Base-by-base conservation (phyloP, 345 rosid genomes). In the Populus tremula region DNA sequence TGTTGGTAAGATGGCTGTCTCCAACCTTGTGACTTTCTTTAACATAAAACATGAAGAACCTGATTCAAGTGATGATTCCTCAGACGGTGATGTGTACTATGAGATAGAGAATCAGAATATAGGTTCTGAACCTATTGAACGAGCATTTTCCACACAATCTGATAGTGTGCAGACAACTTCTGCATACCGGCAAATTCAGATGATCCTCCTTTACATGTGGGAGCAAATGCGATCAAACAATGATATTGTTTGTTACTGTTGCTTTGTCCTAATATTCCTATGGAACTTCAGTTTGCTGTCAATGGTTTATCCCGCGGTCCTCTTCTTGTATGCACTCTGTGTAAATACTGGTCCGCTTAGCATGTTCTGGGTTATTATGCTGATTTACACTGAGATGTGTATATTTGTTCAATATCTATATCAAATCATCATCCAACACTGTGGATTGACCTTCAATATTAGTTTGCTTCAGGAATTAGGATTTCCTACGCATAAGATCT, bases 251-350 rank as follows among this genome's bases (percentile, higher is more conserved):
- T 86, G 89, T 47, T 86, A 86, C 76, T 84, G 84, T 50, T 86
- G 84, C 83, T 86, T 86, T 41, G 77, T 86, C 78, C 73, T 86
- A 38, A 76, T 82, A 11, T 86, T 84, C 72, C 66, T 86, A 17
- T 86, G 89, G 89, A 86, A 80, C 70, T 86, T 86, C 65, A 86
- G 89, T 61, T 41, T 86, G 77, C 72, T 84, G 5, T 86, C 89
- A 3, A 86, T 84, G 84, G 87, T 84, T 39, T 86, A 84, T 76
- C 78, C 82, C 11, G 83, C 84, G 62, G 80, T 79, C 75, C 86
- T 86, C 41, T 86, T 86, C 56, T 35, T 82, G 21, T 86, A 86
- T 78, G 87, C 85, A 8, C 82, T 86, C 17, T 86, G 85, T 64
- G 81, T 78, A 38, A 86, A 83, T 75, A 76, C 80, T 0, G 85